These are phyloP conservation scores for Phytophthora idaei DNA, from an alignment of 352 stramenopile species.

Conservation along the genomic window DNA sequence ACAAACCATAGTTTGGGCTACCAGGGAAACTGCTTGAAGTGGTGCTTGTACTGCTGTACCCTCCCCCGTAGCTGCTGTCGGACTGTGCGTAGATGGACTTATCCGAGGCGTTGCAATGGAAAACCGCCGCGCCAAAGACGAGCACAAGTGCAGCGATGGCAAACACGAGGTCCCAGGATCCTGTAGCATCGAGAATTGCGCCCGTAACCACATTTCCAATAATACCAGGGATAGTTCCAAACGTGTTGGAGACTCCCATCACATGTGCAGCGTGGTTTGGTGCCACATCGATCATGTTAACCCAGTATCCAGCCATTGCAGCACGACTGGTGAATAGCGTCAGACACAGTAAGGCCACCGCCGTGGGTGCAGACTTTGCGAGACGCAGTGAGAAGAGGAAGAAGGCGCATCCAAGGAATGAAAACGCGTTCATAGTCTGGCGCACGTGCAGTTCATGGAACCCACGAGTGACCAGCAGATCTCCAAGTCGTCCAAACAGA, in stretches of 20 bases:
- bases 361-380: constrained; percentile 51
- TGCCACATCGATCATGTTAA: constrained; percentile 91
- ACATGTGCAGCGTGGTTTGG: constrained; percentile 81
- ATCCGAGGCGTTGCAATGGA: constrained; percentile 81
- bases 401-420: constrained; percentile 71
- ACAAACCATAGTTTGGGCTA: constrained; percentile 40
- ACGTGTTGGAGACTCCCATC: constrained; percentile 89
- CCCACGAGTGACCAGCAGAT: constrained; percentile 66
- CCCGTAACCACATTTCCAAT: constrained; percentile 87
- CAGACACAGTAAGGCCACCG: constrained; percentile 71
- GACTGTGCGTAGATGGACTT: constrained; percentile 63
- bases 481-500: constrained; percentile 70
- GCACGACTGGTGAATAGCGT: constrained; percentile 81
- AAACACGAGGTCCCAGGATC: constrained; percentile 86
- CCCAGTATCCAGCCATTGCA: constrained; percentile 84
- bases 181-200: constrained; percentile 72
- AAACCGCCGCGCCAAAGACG: constrained; percentile 72
- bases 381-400: constrained; percentile 80
- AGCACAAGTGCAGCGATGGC: constrained; percentile 74
- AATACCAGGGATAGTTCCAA: constrained; percentile 85
- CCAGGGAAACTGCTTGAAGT: constrained; percentile 38
- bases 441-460: constrained; percentile 78
- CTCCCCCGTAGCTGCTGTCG: constrained; percentile 19
- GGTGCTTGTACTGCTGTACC: constrained; percentile 35
- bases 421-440: constrained; percentile 77